Base-by-base conservation (phyloP, 2,329 filamentous ascomycete genomes). In the Botrytis elliptica region DNA sequence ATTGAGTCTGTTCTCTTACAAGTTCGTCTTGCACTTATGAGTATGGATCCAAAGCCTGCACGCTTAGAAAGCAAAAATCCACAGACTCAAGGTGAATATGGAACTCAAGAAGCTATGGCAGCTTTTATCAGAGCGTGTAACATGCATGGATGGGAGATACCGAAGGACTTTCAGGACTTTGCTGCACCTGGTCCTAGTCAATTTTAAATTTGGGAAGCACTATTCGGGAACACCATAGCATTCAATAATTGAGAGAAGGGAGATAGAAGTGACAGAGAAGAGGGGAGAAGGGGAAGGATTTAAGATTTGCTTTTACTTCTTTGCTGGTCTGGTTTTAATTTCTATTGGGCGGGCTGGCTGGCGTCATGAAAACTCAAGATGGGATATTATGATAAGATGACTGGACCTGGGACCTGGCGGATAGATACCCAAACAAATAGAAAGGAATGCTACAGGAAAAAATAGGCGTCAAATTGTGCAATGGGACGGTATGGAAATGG, bases 1-100 rank as follows among this genome's bases (percentile, higher is more conserved):
- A 90, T 97, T 77, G 94, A 97, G 80, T 91, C 89, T 70, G 90
- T 97, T 4, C 84, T 98, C 22, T 81, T 97, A 40, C 93, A 97
- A 81, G 90, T 98, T 38, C 90, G 92, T 36, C 84, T 97, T 83
- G 93, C 93, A 0, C 88, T 97, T 22, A 89, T 86, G 72, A 91
- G 87, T 67, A 83, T 84, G 1, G 91, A 96, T 0, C 93, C 91
- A 0, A 83, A 81, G 60, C 93, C 93, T 0, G 95, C 93, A 25
- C 88, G 92, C n/a, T 83, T 97, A 20, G 85, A 86, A 29, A 74
- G 25, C 42, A 57, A 3, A 63, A 52, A 14, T 18, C 65, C 38
- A 46, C 22, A 38, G 1, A 42, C 14, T 6, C 73, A 77, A 55
- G 73, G 75, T 16, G 87, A 92, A 75, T 97, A 97, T 79, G 84